Conservation (phyloP, 495 filamentous ascomycete species). For the Rhypophila decipiens region DNA sequence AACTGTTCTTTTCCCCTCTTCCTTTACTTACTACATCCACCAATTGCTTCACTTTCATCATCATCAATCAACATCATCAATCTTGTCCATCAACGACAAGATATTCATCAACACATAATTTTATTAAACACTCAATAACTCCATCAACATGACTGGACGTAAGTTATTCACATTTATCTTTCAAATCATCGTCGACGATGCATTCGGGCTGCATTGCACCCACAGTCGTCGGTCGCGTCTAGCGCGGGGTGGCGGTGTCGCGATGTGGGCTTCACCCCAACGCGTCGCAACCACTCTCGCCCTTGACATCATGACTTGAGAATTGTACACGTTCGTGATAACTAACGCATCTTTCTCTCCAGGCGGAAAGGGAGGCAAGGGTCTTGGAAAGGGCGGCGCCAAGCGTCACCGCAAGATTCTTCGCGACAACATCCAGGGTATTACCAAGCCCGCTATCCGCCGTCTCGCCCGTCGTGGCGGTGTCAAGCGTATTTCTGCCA, state of each 20-base stretch:
- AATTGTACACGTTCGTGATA: slow-evolving; percentile 4
- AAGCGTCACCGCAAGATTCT: slow-evolving; percentile 99
- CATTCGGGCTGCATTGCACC: slow-evolving; percentile 4
- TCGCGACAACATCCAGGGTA: slow-evolving; percentile 99
- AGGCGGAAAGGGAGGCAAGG: slow-evolving; percentile 83
- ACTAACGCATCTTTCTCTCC: slow-evolving; percentile 20
- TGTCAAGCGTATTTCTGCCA: slow-evolving; percentile 99
- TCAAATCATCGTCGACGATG: slow-evolving; percentile 14
- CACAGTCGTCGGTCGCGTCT: slow-evolving; percentile 7
- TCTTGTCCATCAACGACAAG: slow-evolving; percentile 16
- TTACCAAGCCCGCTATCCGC: slow-evolving; percentile 99
- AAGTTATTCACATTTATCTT: slow-evolving; percentile 44
- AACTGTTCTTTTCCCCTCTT: slow-evolving; percentile 7
- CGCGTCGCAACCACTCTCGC: neutral
- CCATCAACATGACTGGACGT: slow-evolving; percentile 90
- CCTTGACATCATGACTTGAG: neutral
- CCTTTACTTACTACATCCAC: slow-evolving; percentile 7
- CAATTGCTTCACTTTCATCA: slow-evolving; percentile 19
- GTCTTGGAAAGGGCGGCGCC: slow-evolving; percentile 78
- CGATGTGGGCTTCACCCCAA: neutral
- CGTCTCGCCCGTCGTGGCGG: slow-evolving; percentile 98
- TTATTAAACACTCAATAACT: slow-evolving; percentile 23
- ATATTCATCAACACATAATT: slow-evolving; percentile 26
- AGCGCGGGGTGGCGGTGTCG: neutral
- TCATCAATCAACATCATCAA: slow-evolving; percentile 16